A percentile compares a stretch with the other conserved stretches of the same genome.
Conservation (phyloP, 768 basidiomycete species). For the Mycena crocata region DNA sequence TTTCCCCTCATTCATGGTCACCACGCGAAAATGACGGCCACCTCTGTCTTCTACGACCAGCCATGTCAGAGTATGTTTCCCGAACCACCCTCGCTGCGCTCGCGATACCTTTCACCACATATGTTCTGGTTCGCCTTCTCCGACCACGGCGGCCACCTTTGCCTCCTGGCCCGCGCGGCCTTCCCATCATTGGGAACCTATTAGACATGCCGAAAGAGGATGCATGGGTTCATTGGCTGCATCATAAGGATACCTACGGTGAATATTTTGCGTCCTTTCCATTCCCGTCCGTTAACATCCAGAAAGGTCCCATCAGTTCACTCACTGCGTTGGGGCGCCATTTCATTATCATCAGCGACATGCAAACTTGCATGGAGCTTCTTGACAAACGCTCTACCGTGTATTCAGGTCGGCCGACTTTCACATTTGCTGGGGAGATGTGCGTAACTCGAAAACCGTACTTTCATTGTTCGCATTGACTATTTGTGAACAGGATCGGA, state of each 20-base stretch:
- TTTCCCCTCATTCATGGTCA: too few species aligned
- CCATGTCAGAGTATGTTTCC: conserved; percentile 17
- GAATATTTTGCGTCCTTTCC: background rate
- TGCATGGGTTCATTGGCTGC: conserved; percentile 35
- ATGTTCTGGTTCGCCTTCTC: conserved; percentile 15
- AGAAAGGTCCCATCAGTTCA: conserved; percentile 40
- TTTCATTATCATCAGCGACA: conserved; percentile 43
- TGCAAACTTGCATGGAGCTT: conserved; percentile 46
- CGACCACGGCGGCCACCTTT: conserved; percentile 31
- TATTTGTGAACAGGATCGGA: conserved; percentile 37
- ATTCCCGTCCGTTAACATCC: background rate
- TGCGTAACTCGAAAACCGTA: conserved; percentile 19
- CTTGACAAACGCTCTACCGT: conserved; percentile 48
- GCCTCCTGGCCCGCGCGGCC: conserved; percentile 47
- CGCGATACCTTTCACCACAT: conserved; percentile 17
- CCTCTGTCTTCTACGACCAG: background rate
- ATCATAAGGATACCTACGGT: conserved; percentile 39
- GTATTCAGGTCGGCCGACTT: conserved; percentile 47
- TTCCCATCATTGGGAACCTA: conserved; percentile 48
- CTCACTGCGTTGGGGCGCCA: conserved; percentile 41
- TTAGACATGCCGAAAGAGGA: conserved; percentile 42
- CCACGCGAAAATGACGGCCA: too few species aligned
- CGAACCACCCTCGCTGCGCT: conserved; percentile 6
- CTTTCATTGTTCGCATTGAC: conserved; percentile 25
- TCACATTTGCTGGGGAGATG: conserved; percentile 52